Percentiles rank a stretch among this genome's conserved stretches.
Evolutionary conservation across 2,329 filamentous ascomycete genomes (phyloP).

Genomic region (Xylariaceae sp.): DNA sequence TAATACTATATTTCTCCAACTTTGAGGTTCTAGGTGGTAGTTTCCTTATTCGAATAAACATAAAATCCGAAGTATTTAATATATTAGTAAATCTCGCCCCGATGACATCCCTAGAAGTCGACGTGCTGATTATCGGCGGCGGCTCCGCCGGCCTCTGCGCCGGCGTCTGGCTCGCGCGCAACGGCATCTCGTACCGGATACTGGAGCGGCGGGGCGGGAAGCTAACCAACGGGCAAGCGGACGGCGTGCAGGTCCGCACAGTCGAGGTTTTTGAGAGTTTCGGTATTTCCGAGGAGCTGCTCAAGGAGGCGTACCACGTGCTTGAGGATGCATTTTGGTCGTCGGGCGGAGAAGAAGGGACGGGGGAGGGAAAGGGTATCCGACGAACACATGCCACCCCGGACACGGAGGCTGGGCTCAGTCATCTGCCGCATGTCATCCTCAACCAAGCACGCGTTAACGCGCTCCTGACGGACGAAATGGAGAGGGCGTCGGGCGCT

Average conservation of each 20-base stretch:
- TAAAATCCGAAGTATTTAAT: no score
- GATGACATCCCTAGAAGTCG: conserved; percentile 35
- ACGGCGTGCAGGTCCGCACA: conserved; percentile 66
- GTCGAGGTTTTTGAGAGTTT: conserved; percentile 69
- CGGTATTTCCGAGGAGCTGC: conserved; percentile 59
- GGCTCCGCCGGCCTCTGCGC: conserved; percentile 69
- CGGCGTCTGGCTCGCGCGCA: conserved; percentile 65
- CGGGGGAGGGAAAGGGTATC: conserved; percentile 44
- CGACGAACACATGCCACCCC: conserved; percentile 54
- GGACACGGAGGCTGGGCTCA: conserved; percentile 61
- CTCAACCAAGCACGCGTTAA: conserved; percentile 64
- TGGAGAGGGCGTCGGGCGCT: conserved; percentile 49
- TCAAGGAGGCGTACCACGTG: conserved; percentile 64
- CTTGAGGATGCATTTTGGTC: conserved; percentile 66
- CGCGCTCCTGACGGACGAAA: conserved; percentile 58
- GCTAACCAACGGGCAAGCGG: conserved; percentile 65
- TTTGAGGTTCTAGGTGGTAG: no score
- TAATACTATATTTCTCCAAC: no score
- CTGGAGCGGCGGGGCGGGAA: conserved; percentile 63
- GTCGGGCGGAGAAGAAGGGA: conserved; percentile 30
- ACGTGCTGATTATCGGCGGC: conserved; percentile 67
- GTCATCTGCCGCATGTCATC: conserved; percentile 62
- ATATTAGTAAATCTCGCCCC: no score
- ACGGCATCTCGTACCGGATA: conserved; percentile 62
- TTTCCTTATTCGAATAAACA: not conserved